Base-by-base conservation (phyloP, 1,284 basidiomycete genomes). In the Earliella scabrosa region DNA sequence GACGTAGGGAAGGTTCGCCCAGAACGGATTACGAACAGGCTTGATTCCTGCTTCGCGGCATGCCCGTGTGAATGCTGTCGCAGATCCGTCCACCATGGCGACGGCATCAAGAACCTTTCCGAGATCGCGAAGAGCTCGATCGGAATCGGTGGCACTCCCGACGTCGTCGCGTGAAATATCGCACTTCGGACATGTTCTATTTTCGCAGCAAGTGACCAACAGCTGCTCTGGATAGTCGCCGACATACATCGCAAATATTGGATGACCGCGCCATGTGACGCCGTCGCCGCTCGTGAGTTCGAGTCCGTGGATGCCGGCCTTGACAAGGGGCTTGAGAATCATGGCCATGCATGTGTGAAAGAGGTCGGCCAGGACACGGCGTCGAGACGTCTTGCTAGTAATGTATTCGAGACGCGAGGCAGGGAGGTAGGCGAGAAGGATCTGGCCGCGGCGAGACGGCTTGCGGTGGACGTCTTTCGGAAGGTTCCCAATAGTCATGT, bases 401-500 rank as follows among this genome's bases (percentile, higher is more conserved):
- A 40, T 34, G 44, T 38, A 23, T 14, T 44, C 21, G 14, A 29
- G 35, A 3, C 18, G 38, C 14, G 35, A 31, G 11, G 8, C 13
- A 8, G 74, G 73, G 2, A 76, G 63, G 53, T 77, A 77, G 0
- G 56, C 73, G 13, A 77, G 51, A 2, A 77, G 68, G 8, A 77
- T 61, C 21, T 70, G 66, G 2, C 63, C 72, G 14, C 62, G 63
- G 9, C 51, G 40, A 0, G 71, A 73, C 4, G 73, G 71, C 46
- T 73, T 70, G 1, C 66, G 61, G 16, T 68, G 60, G 6, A 75
- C 69, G n/a, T 71, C 67, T 45, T 77, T 77, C 2, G 75, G 71
- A 16, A 78, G 66, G 52, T 77, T 77, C 10, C 76, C 74, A 45
- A 78, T 71, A 0, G 73, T 75, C 21, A 77, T 53, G 45, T 77